Base-by-base conservation (phyloP, 345 rosid species). In the Lepidium sativum region DNA sequence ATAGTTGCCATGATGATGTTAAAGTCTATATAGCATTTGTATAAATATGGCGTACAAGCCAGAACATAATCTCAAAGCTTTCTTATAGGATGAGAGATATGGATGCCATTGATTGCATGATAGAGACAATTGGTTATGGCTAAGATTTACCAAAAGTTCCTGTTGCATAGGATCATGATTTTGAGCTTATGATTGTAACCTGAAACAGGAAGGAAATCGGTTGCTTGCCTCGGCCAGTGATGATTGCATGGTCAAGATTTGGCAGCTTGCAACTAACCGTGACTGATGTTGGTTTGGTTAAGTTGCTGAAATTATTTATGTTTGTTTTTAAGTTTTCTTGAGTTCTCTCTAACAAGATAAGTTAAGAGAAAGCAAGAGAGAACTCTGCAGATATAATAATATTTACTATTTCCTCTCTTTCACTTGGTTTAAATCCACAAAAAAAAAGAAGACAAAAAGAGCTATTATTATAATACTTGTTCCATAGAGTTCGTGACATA, bases 171-270 rank as follows among this genome's bases (percentile, higher is more conserved):
- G 38, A 38, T 18, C 38, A 44, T 13, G 42, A 59, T 34, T 44
- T 62, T 61, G 65, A 73, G n/a, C 32, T 29, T 67, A 33, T 1
- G 6, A 0, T 43, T 66, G 8, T 52, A 8, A 33, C 7, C 31
- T 58, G 49, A 37, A 52, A 35, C 77, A 65, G 67, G 71, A 59
- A 56, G 62, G 3, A 42, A 75, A 49, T 34, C 79, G 78, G 38
- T 73, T 87, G 16, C 84, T 92, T 69, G 97, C 97, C 9, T 92
- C 97, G 32, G 82, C 85, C 1, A 82, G 98, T 47, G 98, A 92
- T 63, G 97, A 92, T 64, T 91, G 86, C 53, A 80, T 67, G 2
- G 80, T 86, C 71, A 86, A 83, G 84, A 74, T 92, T 38, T 88
- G 98, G 96, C 79, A 79, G 81, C 77, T 85, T 54, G 75, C 65